Conservation (phyloP, 2,329 filamentous ascomycete species). For the Cyphellophora europaea region DNA sequence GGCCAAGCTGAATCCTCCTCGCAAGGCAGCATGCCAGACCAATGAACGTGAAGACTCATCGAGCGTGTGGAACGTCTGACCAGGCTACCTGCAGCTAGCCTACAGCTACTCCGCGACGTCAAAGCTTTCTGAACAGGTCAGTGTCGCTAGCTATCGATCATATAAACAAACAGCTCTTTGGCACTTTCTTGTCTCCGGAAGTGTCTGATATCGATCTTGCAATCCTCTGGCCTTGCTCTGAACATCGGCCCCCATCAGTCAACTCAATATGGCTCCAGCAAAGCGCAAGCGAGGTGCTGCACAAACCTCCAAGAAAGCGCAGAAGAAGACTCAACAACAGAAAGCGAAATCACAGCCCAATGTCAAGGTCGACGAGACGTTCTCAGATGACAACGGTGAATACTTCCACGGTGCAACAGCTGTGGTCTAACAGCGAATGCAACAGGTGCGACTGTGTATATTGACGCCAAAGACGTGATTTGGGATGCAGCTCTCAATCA, state of each 20-base stretch:
- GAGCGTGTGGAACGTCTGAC: no score
- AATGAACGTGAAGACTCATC: background rate
- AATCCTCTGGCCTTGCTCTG: background rate
- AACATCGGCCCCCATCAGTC: background rate
- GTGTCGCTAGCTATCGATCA: background rate
- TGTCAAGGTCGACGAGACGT: background rate
- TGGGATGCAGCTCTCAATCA: constrained; percentile 75
- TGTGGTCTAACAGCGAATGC: background rate
- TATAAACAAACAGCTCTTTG: no score
- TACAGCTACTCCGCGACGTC: background rate
- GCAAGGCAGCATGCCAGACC: background rate
- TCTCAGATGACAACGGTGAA: background rate
- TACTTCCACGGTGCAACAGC: background rate
- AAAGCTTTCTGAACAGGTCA: background rate
- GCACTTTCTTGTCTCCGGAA: background rate
- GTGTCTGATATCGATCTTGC: background rate
- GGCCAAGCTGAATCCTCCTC: background rate
- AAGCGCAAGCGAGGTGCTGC: constrained; percentile 1
- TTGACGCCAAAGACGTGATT: constrained; percentile 57
- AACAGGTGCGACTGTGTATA: constrained; percentile 48
- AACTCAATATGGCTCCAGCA: constrained; percentile 1
- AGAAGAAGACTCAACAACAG: background rate
- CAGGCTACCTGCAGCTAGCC: background rate
- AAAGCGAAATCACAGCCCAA: background rate
- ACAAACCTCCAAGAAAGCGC: background rate